phyloP scores from a whole-genome alignment of 2,329 filamentous ascomycete species.

The Aspergillus sp. region DNA sequence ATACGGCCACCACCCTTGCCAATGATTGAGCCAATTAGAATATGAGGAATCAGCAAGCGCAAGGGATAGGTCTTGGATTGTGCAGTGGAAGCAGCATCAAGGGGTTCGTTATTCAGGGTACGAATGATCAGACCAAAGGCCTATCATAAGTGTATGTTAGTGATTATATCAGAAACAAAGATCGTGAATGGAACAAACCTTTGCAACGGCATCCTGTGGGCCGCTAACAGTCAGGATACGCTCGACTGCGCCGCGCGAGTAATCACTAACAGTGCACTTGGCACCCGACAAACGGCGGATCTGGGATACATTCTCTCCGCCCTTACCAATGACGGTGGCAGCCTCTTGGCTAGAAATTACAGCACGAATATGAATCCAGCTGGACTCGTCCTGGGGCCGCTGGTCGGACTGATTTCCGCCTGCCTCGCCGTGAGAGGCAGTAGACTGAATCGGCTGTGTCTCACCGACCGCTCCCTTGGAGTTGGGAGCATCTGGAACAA shows the following conservation, averaged over 20 bases:
- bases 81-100: constrained; percentile 83
- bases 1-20: constrained; percentile 95
- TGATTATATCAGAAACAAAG: constrained; percentile 23
- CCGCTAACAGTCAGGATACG: constrained; percentile 97
- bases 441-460: constrained; percentile 64
- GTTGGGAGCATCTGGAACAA: constrained; percentile 67
- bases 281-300: constrained; percentile 93
- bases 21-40: constrained; percentile 97
- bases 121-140: constrained; percentile 98
- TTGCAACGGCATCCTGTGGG: constrained; percentile 92
- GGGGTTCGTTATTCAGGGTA: constrained; percentile 94
- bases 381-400: constrained; percentile 80
- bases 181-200: constrained; percentile 62
- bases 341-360: constrained; percentile 98
- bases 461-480: constrained; percentile 56
- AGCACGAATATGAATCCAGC: constrained; percentile 95
- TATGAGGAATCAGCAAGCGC: constrained; percentile 91
- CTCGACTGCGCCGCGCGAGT: constrained; percentile 94
- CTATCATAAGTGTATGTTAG: constrained; percentile 50
- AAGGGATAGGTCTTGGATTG: constrained; percentile 98
- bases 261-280: constrained; percentile 98
- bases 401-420: constrained; percentile 47
- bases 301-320: constrained; percentile 96
- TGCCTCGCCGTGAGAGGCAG: constrained; percentile 58
- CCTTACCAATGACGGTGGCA: constrained; percentile 97